Evolutionary conservation across 2,329 filamentous ascomycete species (phyloP).

Genomic region (Penicillium sp.): DNA sequence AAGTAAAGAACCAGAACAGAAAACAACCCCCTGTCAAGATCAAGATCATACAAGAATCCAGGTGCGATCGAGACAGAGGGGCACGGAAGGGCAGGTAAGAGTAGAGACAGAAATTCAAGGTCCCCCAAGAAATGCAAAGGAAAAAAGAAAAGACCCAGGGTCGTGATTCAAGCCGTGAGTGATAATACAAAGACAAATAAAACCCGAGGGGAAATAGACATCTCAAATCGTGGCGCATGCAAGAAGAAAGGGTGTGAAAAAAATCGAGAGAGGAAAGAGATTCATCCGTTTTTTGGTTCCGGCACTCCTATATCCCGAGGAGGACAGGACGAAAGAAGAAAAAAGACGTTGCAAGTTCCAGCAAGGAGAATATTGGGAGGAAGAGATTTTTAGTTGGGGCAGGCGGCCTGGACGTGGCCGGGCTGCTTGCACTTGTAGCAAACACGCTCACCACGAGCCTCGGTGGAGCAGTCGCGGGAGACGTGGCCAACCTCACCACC

Average conservation of each 20-base stretch:
- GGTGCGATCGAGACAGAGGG: neutral
- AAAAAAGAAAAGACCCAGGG: constrained; percentile 32
- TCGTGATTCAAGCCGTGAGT: constrained; percentile 27
- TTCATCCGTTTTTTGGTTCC: constrained; percentile 20
- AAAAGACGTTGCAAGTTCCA: constrained; percentile 31
- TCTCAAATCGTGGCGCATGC: constrained; percentile 35
- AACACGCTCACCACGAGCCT: constrained; percentile 87
- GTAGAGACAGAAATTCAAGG: neutral
- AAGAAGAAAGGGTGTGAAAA: constrained; percentile 14
- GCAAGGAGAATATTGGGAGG: neutral
- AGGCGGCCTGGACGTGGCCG: constrained; percentile 91
- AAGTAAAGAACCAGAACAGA: neutral
- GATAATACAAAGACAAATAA: constrained; percentile 27
- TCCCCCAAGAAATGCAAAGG: constrained; percentile 21
- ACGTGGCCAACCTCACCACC: constrained; percentile 88
- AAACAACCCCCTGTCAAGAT: constrained; percentile 1
- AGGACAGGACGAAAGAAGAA: constrained; percentile 30
- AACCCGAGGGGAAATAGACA: constrained; percentile 31
- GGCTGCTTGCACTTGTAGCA: constrained; percentile 95
- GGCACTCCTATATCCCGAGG: constrained; percentile 13
- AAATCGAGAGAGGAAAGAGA: constrained; percentile 11
- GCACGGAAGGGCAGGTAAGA: neutral
- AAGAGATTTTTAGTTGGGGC: constrained; percentile 70
- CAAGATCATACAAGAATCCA: neutral
- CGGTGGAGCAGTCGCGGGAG: constrained; percentile 93